Conservation (phyloP, 73 alveolate genomes). For the Durusdinium trenchii region DNA sequence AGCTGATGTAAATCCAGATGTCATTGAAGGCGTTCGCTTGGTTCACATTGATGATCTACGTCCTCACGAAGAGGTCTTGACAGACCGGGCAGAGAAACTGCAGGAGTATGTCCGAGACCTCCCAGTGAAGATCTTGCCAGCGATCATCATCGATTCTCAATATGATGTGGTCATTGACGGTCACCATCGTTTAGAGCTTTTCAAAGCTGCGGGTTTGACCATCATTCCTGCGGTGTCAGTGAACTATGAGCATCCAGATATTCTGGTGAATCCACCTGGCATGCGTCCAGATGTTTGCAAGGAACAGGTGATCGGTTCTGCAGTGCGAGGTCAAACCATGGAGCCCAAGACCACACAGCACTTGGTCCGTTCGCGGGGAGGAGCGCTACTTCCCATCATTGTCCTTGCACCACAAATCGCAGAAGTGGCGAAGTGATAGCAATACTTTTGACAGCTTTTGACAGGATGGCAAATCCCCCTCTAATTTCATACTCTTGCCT, state of each 20-base stretch:
- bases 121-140: slow-evolving; percentile 84
- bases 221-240: slow-evolving; percentile 78
- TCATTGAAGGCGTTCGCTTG: slow-evolving; percentile 65
- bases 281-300: slow-evolving; percentile 55
- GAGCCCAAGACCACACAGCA: slow-evolving; percentile 90
- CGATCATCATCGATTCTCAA: slow-evolving; percentile 89
- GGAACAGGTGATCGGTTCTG: slow-evolving; percentile 55
- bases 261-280: slow-evolving; percentile 94
- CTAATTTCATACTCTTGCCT: no score
- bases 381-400: slow-evolving; percentile 73
- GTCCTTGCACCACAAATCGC: slow-evolving; percentile 90
- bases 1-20: slow-evolving; percentile 79
- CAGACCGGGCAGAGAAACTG: slow-evolving; percentile 64
- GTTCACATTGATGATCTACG: slow-evolving; percentile 92
- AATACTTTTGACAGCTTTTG: neutral
- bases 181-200: slow-evolving; percentile 91
- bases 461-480: no score
- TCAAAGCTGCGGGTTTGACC: slow-evolving; percentile 73
- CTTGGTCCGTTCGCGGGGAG: slow-evolving; percentile 78
- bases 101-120: slow-evolving; percentile 55
- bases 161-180: slow-evolving; percentile 91
- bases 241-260: slow-evolving; percentile 87
- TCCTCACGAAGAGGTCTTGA: slow-evolving; percentile 81
- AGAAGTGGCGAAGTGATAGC: slow-evolving; percentile 34
- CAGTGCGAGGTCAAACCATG: slow-evolving; percentile 33